phyloP scores from a whole-genome alignment of 352 stramenopile genomes.

The Pythium grandisporangium region DNA sequence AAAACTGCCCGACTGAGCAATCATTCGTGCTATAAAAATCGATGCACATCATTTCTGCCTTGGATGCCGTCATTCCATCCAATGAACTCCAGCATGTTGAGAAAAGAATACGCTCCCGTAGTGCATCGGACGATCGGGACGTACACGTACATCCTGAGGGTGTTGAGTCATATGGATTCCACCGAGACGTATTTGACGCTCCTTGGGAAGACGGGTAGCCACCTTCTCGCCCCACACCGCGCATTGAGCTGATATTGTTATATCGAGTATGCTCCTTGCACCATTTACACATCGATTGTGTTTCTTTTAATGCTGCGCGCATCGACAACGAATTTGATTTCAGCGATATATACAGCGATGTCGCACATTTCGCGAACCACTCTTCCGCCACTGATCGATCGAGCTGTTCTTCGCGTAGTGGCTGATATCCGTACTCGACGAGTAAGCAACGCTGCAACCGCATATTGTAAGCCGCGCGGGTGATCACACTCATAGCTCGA shows the following conservation, averaged over 20 bases:
- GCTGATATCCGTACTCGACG: conserved; percentile 48
- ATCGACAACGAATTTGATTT: conserved; percentile 84
- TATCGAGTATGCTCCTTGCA: conserved; percentile 77
- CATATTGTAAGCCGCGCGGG: conserved; percentile 76
- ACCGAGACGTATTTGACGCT: no score
- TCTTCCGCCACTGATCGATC: conserved; percentile 68
- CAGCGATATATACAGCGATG: conserved; percentile 74
- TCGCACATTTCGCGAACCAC: conserved; percentile 75
- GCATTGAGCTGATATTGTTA: conserved; percentile 79
- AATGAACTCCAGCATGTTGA: conserved; percentile 81
- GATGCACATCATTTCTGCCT: conserved; percentile 85
- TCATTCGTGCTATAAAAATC: conserved; percentile 83
- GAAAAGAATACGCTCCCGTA: conserved; percentile 72
- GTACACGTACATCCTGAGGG: conserved; percentile 50
- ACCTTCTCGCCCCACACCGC: no score
- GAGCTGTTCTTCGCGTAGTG: conserved; percentile 25
- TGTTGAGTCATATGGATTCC: background rate
- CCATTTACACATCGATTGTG: conserved; percentile 73
- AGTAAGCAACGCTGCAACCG: conserved; percentile 55
- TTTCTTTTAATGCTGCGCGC: conserved; percentile 72
- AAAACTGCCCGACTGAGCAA: conserved; percentile 75
- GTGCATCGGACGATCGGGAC: conserved; percentile 35
- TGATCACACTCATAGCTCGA: conserved; percentile 42
- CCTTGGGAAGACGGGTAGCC: no score
- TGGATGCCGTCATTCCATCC: conserved; percentile 63